Base-by-base conservation (phyloP, 331 rosid genomes). In the Pyracantha coccinea region DNA sequence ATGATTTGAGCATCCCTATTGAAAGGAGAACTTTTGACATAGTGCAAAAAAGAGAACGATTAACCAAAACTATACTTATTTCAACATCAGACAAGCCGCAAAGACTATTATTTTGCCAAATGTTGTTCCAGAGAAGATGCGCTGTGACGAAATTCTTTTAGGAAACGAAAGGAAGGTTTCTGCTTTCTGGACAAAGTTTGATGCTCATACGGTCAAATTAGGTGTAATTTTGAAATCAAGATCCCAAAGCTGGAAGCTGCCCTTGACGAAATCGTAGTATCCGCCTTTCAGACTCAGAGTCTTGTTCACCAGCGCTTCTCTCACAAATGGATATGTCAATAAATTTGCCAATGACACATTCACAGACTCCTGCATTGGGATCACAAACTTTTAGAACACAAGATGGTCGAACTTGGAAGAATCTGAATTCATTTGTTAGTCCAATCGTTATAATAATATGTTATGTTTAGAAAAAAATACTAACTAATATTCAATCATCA, bases 311-410 rank as follows among this genome's bases (percentile, higher is more conserved):
- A 89, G 81, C 4, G 74, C 83, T 0, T 92, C 96, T 80, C 89
- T 80, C 70, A 95, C 99, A 76, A 86, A 95, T 23, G 98, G 97
- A 72, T 95, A 95, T 15, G 90, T 90, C 88, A 95, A 16, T 27
- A 95, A 77, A 82, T 95, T 95, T 24, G 86, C 95, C 65, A 95
- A 83, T 1, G 99, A 95, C 14, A 95, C 92, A 79, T 95, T 95
- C 83, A 95, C 99, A 27, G 99, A 93, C 81, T 95, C 99, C 98
- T 95, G 88, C 87, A 81, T 21, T 11, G 47, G 10, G 45, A 10
- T 41, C 47, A 41, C 47, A 41, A 41, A 41, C 15, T 41, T 41
- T 28, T 14, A 54, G 66, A 13, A 27, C 66, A 63, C 2, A 20
- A 58, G 31, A 58, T 12, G 64, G 64, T 21, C 8, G 55, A 50